A percentile compares a stretch with the other conserved stretches of the same genome.
Evolutionary conservation across 2,329 filamentous ascomycete species (phyloP).

Genomic region (Colletotrichum trifolii): DNA sequence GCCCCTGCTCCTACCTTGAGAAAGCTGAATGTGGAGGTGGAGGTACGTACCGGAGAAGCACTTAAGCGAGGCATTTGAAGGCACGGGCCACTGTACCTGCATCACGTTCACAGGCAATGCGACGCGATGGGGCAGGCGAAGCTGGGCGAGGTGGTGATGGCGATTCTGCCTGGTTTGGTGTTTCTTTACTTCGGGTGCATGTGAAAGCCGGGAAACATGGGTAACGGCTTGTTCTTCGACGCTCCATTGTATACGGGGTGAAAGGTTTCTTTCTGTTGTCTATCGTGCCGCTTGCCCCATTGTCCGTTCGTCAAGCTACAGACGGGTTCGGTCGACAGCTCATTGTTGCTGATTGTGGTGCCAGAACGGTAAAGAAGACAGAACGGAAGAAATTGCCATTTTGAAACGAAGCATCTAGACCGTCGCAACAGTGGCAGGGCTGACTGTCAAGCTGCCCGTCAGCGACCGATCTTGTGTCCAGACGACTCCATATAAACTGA

Average conservation of each 20-base stretch:
- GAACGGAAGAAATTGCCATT: no score
- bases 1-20: neutral
- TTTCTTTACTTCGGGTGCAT: no score
- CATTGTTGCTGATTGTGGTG: no score
- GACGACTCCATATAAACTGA: neutral
- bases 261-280: no score
- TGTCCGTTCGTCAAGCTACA: neutral
- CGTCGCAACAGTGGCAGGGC: no score
- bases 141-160: neutral
- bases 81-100: constrained; percentile 30
- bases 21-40: neutral
- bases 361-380: no score
- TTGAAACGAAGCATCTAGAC: no score
- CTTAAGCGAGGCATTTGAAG: constrained; percentile 18
- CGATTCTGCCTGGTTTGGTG: no score
- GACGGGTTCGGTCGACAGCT: no score
- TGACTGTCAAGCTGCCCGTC: neutral
- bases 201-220: no score
- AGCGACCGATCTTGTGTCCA: neutral
- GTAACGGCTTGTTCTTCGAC: no score
- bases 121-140: neutral
- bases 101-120: neutral
- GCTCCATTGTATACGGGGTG: no score
- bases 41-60: constrained; percentile 12
- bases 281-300: neutral